Conservation (phyloP, 2,329 filamentous ascomycete species). For the Cladosporium sp. region DNA sequence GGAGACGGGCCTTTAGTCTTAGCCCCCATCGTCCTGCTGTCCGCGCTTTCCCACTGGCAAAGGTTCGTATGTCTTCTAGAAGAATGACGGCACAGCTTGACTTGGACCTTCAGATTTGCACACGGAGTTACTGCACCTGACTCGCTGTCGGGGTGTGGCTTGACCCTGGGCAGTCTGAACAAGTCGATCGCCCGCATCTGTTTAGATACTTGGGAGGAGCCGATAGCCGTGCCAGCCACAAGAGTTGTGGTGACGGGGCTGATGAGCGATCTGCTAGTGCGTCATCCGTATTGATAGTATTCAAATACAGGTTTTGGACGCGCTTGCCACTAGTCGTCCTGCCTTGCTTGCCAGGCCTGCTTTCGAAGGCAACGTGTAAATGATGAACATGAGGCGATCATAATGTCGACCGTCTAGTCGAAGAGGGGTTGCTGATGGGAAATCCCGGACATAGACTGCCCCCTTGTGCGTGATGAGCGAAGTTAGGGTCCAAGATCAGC, state of each 20-base stretch:
- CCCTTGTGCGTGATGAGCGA: not conserved
- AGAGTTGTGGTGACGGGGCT: not conserved
- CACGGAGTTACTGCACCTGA: not conserved
- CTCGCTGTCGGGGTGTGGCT: not conserved
- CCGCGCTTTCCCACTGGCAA: not conserved
- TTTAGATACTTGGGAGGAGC: conserved; percentile 3
- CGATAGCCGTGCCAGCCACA: conserved; percentile 3
- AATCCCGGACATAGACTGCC: not conserved
- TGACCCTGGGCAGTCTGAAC: not conserved
- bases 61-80: not conserved
- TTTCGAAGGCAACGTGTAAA: not conserved
- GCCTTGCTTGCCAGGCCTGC: not conserved
- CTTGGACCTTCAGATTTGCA: not conserved
- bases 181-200: not conserved
- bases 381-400: not conserved
- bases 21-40: not conserved
- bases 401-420: not conserved
- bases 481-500: not conserved
- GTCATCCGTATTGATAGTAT: not conserved
- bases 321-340: not conserved
- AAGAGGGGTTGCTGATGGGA: not conserved
- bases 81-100: not conserved
- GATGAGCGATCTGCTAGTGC: conserved; percentile 2
- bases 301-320: conserved; percentile 5
- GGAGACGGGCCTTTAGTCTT: not conserved